Evolutionary conservation across 1,284 basidiomycete species (phyloP), one percentile per base, ranked within the genome.

Genomic region (Sporisorium reilianum): DNA sequence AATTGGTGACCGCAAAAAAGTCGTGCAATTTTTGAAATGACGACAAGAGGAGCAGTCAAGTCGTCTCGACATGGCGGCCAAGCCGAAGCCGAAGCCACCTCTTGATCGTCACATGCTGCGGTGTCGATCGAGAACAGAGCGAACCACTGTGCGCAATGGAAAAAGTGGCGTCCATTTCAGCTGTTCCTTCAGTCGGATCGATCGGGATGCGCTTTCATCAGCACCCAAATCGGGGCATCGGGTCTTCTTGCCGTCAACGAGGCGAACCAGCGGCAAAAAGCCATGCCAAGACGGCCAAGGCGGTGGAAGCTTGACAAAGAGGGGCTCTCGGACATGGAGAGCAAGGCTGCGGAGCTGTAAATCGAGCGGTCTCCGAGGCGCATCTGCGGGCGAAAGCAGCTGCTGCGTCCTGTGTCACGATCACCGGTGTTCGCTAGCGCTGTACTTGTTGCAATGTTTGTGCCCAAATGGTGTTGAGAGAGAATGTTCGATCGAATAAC

Each of bases 401-500:
- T 5, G 16, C 22, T 11, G 20, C 9, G n/a, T n/a, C n/a, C n/a
- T n/a, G n/a, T n/a, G n/a, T n/a, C 18, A 48, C 28, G 28, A 48
- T 48, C 25, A 45, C 10, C 45, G 45, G 26, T 38, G 32, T 3
- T 34, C 32, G 32, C 36, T 6, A 34, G 12, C 34, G 8, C 36
- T 20, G 5, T 41, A 23, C 32, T 18, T 55, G 20, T 32, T 12
- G 6, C 52, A 54, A 3, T 26, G 36, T 28, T 26, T 26, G 50
- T 23, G 25, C 45, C n/a, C 44, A n/a, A 26, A 16, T 36, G 28
- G 5, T 34, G 41, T 16, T 2, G 32, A 38, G 12, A 25, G 28
- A 58, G 66, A 69, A 69, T 38, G 42, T 69, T 69, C 48, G 61
- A 64, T 22, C n/a, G 48, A 69, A 69, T 48, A 59, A 57, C 44